Percentiles rank a stretch among this genome's conserved stretches.
Conservation (phyloP, 1,284 basidiomycete species). For the Moniliophthora roreri region DNA sequence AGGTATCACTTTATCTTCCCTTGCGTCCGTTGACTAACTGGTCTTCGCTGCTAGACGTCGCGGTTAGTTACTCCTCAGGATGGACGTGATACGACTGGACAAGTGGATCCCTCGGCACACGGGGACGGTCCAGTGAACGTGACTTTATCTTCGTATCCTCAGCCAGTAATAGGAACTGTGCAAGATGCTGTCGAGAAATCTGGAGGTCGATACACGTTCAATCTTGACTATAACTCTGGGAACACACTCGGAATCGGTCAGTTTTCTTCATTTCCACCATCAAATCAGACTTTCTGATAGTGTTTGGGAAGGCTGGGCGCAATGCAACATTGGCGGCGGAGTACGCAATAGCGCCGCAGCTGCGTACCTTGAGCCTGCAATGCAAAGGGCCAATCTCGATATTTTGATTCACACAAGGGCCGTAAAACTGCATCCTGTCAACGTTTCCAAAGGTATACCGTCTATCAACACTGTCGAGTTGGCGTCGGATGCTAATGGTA, state of each 20-base stretch:
- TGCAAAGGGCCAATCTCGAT: slow-evolving; percentile 37
- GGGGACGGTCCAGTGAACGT: neutral
- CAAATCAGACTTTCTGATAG: neutral
- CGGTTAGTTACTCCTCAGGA: too few relatives aligned
- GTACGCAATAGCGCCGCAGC: slow-evolving; percentile 35
- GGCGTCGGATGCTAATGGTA: too few relatives aligned
- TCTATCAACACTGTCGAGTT: too few relatives aligned
- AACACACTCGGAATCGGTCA: slow-evolving; percentile 16
- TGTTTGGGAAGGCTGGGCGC: neutral
- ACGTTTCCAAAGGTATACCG: too few relatives aligned
- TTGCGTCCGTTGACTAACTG: too few relatives aligned
- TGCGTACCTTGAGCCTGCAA: slow-evolving; percentile 33
- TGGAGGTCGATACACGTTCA: slow-evolving; percentile 20
- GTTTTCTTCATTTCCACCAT: neutral
- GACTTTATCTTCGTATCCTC: slow-evolving; percentile 13
- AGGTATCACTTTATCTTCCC: slow-evolving; percentile 13
- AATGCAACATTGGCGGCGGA: slow-evolving; percentile 23
- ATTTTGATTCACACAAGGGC: slow-evolving; percentile 41
- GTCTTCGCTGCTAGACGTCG: neutral
- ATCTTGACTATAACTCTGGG: slow-evolving; percentile 22
- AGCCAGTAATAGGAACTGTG: slow-evolving; percentile 7
- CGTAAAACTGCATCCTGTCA: slow-evolving; percentile 25
- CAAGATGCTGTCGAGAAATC: slow-evolving; percentile 13
- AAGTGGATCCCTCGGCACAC: too few relatives aligned
- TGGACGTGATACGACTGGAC: too few relatives aligned